Base-by-base conservation (phyloP, 768 basidiomycete species). In the Auricularia heimuer region DNA sequence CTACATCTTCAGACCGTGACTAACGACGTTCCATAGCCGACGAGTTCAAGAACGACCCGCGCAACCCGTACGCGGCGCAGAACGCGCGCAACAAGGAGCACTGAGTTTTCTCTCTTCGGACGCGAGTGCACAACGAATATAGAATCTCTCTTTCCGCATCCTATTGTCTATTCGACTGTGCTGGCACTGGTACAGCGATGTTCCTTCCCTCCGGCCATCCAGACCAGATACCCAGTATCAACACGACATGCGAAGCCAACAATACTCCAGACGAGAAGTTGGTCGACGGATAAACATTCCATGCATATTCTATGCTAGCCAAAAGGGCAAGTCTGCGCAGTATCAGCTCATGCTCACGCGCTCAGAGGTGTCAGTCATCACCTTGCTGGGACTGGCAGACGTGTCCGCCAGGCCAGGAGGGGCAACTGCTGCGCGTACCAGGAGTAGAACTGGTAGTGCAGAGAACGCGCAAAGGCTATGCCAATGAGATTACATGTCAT, bases 361-460 rank as follows among this genome's bases (percentile, higher is more conserved):
- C 18, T 62, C 65, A 34, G 60, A 16, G 65, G 12, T 11, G 12
- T 67, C 62, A 47, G 66, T 58, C 76, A 83, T 67, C 71, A 90
- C 92, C 85, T 89, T 44, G 89, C 18, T 34, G 77, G 35, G 14
- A 82, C 61, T 16, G 89, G 88, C 73, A 84, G 90, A 63, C 76
- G 80, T 3, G 89, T 88, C 72, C 85, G 85, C 82, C 86, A 94
- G 3, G 84, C 78, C 35, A 98, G 75, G 71, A 95, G 87, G 1
- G 96, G 93, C 39, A 96, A 74, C 70, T 95, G 92, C 65, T 91
- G 88, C 10, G 89, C 92, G 73, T 98, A 98, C 97, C 97, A 99
- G 4, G 91, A 87, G 74, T 97, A 97, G 75, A 99, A 99, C 69
- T 99, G 97, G 73, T 98, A 98, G 73, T 99, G 97, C 54, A 99